Base-by-base conservation (phyloP, 2,329 filamentous ascomycete genomes). In the Fusarium sp. region DNA sequence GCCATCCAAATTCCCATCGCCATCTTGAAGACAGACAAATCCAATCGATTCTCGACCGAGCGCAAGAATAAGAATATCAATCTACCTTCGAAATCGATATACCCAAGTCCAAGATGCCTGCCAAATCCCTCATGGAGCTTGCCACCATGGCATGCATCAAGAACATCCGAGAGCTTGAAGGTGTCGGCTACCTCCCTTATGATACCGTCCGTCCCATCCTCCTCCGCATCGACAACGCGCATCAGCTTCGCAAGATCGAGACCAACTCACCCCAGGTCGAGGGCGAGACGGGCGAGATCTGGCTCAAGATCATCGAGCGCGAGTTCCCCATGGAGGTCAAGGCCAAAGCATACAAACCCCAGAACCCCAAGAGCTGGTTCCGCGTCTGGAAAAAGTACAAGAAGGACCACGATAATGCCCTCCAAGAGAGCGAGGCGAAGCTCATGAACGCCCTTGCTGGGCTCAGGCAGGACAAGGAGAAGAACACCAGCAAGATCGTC, bases 181-280 rank as follows among this genome's bases (percentile, higher is more conserved):
- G 92, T 77, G 83, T 97, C 46, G 92, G 92, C 68, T 86, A 88
- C 61, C 82, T 94, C 38, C 88, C 90, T 3, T 93, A 91, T 79
- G 80, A 85, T 23, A 74, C 75, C 6, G 86, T 92, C 56, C 84
- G 86, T 7, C 85, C 88, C 1, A 86, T 97, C 40, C 87, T 98
- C 31, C 75, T 86, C 56, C 90, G 89, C 62, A 82, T 98, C 61
- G 88, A 91, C 58, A 90, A 86, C 68, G 89, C 93, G 1, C 81
- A 86, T 46, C 93, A 97, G 77, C 87, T 98, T 31, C 90, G 88
- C 74, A 76, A 85, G 61, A 85, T 97, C 63, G 94, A 97, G 80
- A 67, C 85, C 55, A 89, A 89, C 75, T 94, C 90, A 5, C 92
- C 93, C 0, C 92, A 97, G 69, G 85, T 97, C 56, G 83, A 87